A percentile compares a stretch with the other conserved stretches of the same genome.
These are phyloP conservation scores for Cyclospora cayetanensis DNA, from an alignment of 169 alveolate genomes.

Conservation along the genomic window DNA sequence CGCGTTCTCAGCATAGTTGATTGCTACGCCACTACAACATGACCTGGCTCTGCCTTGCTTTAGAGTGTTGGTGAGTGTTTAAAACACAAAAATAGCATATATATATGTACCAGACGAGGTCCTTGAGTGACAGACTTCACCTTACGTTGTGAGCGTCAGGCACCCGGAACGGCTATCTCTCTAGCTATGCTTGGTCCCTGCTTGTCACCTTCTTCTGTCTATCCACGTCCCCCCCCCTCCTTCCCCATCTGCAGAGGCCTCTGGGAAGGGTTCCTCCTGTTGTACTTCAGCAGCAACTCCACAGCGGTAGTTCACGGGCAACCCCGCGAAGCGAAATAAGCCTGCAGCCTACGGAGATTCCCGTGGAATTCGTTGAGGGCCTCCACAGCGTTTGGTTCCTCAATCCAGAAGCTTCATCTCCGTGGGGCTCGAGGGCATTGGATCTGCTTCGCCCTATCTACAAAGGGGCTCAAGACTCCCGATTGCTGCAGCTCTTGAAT, in stretches of 20 bases:
- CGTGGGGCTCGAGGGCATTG: not conserved
- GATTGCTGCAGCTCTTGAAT: slow-evolving; percentile 13
- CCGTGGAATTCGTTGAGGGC: slow-evolving; percentile 1
- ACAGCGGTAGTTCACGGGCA: not conserved
- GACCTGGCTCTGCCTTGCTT: no score
- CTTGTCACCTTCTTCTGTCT: slow-evolving; percentile 12
- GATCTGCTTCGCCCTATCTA: not conserved
- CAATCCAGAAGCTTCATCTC: not conserved
- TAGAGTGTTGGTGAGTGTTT: no score
- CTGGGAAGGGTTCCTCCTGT: not conserved
- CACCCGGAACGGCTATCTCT: slow-evolving; percentile 21
- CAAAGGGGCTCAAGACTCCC: not conserved
- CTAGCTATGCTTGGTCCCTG: slow-evolving; percentile 34
- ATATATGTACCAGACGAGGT: no score
- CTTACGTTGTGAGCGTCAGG: not conserved
- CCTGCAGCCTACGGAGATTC: not conserved
- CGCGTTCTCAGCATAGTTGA: no score
- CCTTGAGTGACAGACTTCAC: no score
- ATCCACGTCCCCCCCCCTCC: not conserved
- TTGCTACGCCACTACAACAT: no score
- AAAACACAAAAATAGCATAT: no score
- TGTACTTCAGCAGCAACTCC: not conserved
- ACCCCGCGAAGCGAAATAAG: no score
- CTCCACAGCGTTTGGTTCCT: not conserved
- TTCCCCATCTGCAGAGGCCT: slow-evolving; percentile 27